phyloP scores from a whole-genome alignment of 495 filamentous ascomycete species.

The Lepraria neglecta region DNA sequence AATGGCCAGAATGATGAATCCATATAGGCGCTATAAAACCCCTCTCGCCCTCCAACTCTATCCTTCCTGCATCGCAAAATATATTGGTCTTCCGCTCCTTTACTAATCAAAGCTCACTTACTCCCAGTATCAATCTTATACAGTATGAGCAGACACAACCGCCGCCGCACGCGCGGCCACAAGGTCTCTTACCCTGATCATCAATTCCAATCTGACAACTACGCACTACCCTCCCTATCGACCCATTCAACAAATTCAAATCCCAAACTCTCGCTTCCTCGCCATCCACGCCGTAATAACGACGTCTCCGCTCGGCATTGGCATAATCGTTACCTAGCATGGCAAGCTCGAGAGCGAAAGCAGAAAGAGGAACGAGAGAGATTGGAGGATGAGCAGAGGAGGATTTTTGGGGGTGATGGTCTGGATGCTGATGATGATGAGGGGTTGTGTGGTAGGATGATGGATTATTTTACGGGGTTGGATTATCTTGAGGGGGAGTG shows the following conservation, averaged over 20 bases:
- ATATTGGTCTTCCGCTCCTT: too few relatives aligned
- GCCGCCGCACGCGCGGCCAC: slow-evolving; percentile 22
- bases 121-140: too few relatives aligned
- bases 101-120: too few relatives aligned
- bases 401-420: slow-evolving; percentile 27
- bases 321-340: slow-evolving; percentile 25
- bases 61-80: neutral
- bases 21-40: neutral
- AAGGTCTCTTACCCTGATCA: neutral
- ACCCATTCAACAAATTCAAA: neutral
- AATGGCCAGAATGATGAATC: neutral
- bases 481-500: slow-evolving; percentile 19
- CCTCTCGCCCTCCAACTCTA: neutral
- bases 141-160: slow-evolving; percentile 28
- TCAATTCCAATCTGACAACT: neutral
- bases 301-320: slow-evolving; percentile 22
- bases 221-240: slow-evolving; percentile 7
- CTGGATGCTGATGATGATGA: slow-evolving; percentile 19
- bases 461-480: slow-evolving; percentile 26
- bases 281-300: slow-evolving; percentile 3
- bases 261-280: neutral
- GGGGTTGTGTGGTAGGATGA: slow-evolving; percentile 24
- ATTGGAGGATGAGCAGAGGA: slow-evolving; percentile 20
- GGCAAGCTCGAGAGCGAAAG: slow-evolving; percentile 19
- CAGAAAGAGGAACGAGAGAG: slow-evolving; percentile 24